Conservation (phyloP, 768 basidiomycete genomes). For the Auriscalpium orientale region DNA sequence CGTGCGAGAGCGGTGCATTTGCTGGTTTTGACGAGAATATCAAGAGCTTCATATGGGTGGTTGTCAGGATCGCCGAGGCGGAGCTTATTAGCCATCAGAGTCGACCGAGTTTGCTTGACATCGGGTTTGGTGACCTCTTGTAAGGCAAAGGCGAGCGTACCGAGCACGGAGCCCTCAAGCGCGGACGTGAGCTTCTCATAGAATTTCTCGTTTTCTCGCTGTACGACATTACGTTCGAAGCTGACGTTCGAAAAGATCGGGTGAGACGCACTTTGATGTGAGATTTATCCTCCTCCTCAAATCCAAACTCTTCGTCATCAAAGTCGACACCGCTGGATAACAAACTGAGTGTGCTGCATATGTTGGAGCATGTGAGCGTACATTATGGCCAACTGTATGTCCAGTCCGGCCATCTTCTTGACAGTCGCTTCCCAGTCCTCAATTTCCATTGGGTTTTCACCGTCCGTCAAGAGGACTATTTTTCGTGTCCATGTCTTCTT, state of each 20-base stretch:
- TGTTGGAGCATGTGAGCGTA: slow-evolving; percentile 21
- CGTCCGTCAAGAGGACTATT: slow-evolving; percentile 80
- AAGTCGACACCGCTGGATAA: slow-evolving; percentile 76
- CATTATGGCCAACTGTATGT: slow-evolving; percentile 65
- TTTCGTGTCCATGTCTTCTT: slow-evolving; percentile 86
- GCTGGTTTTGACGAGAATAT: slow-evolving; percentile 63
- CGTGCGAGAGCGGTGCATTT: slow-evolving; percentile 71
- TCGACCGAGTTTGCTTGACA: slow-evolving; percentile 60
- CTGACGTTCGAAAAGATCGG: not conserved
- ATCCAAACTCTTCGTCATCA: slow-evolving; percentile 62
- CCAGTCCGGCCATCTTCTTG: slow-evolving; percentile 52
- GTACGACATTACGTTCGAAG: not conserved
- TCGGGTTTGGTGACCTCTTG: slow-evolving; percentile 54
- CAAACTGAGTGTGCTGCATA: slow-evolving; percentile 2
- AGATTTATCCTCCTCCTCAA: slow-evolving; percentile 61
- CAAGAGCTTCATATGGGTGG: slow-evolving; percentile 62
- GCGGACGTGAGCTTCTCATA: slow-evolving; percentile 39
- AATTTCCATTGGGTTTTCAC: slow-evolving; percentile 61
- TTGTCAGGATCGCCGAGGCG: slow-evolving; percentile 71
- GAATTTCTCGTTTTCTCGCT: slow-evolving; percentile 75
- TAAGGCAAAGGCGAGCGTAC: slow-evolving; percentile 61
- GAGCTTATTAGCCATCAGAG: slow-evolving; percentile 54
- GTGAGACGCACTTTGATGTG: slow-evolving; percentile 53
- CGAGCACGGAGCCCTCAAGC: slow-evolving; percentile 45
- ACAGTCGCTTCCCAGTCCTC: slow-evolving; percentile 71